A percentile compares a stretch with the other conserved stretches of the same genome.
Evolutionary conservation across 495 filamentous ascomycete genomes (phyloP).

Genomic region (Hyaloscypha bicolor): DNA sequence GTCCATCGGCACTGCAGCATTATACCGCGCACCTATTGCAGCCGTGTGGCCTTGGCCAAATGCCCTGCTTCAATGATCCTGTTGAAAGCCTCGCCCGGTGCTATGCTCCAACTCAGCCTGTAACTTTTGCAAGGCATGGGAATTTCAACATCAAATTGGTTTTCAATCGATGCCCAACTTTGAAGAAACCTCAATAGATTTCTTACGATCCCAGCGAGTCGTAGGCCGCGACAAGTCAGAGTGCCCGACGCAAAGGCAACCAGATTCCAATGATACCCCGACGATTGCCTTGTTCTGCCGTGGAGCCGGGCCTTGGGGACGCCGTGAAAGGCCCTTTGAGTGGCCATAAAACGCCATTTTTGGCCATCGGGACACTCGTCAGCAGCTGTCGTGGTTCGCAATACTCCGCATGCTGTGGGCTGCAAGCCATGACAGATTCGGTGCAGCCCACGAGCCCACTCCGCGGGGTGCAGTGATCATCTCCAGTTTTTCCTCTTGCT

Average conservation of each 20-base stretch:
- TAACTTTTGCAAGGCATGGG: not conserved
- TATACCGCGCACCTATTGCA: slow-evolving; percentile 27
- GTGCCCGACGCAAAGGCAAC: slow-evolving; percentile 12
- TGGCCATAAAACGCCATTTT: slow-evolving; percentile 7
- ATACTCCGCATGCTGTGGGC: not conserved
- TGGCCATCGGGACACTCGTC: slow-evolving; percentile 3
- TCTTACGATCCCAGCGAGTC: not conserved
- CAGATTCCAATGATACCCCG: slow-evolving; percentile 13
- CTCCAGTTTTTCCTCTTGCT: slow-evolving; percentile 11
- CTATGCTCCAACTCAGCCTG: not conserved
- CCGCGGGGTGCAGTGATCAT: slow-evolving; percentile 25
- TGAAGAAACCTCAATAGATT: not conserved
- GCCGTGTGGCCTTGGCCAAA: slow-evolving; percentile 9
- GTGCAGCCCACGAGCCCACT: not conserved
- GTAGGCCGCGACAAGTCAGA: not conserved
- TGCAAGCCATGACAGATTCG: not conserved
- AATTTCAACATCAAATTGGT: not conserved
- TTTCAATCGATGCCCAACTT: slow-evolving; percentile 1
- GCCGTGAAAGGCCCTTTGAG: slow-evolving; percentile 20
- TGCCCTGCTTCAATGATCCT: slow-evolving; percentile 3
- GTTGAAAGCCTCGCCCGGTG: slow-evolving; percentile 21
- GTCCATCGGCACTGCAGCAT: slow-evolving; percentile 19
- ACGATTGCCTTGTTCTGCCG: slow-evolving; percentile 24
- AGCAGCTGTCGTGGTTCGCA: slow-evolving; percentile 8
- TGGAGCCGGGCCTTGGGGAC: slow-evolving; percentile 7